Evolutionary conservation across 306 rosid genomes (phyloP).

Genomic region (Cucurbita argyrosperma): DNA sequence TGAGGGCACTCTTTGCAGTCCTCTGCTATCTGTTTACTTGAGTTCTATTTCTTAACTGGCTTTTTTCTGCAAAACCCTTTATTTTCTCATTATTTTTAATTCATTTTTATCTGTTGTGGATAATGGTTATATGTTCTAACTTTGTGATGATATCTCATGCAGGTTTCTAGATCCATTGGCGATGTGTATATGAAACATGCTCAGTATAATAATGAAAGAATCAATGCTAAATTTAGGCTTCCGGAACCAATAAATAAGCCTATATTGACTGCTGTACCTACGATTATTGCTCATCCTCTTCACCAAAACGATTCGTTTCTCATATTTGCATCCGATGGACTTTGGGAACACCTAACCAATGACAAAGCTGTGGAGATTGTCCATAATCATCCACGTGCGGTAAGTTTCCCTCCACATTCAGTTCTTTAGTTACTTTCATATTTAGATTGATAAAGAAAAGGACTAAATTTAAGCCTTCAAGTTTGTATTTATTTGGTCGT

Average conservation of each 20-base stretch:
- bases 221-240: conserved; percentile 59
- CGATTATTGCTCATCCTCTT: conserved; percentile 61
- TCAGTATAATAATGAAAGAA: conserved; percentile 57
- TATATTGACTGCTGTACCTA: conserved; percentile 59
- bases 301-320: conserved; percentile 89
- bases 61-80: background rate
- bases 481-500: background rate
- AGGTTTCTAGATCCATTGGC: conserved; percentile 90
- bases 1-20: background rate
- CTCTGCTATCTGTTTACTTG: background rate
- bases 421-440: background rate
- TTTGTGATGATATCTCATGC: conserved; percentile 26
- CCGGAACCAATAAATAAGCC: conserved; percentile 82
- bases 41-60: background rate
- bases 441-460: background rate
- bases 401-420: conserved; percentile 17
- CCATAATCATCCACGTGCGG: conserved; percentile 55
- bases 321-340: conserved; percentile 95
- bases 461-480: background rate
- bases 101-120: background rate
- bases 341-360: conserved; percentile 91
- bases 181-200: conserved; percentile 81
- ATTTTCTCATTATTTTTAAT: background rate
- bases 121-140: background rate
- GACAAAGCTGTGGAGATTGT: conserved; percentile 87